Evolutionary conservation across 2,329 filamentous ascomycete genomes (phyloP).

Genomic region (Parafenestella ontariensis): DNA sequence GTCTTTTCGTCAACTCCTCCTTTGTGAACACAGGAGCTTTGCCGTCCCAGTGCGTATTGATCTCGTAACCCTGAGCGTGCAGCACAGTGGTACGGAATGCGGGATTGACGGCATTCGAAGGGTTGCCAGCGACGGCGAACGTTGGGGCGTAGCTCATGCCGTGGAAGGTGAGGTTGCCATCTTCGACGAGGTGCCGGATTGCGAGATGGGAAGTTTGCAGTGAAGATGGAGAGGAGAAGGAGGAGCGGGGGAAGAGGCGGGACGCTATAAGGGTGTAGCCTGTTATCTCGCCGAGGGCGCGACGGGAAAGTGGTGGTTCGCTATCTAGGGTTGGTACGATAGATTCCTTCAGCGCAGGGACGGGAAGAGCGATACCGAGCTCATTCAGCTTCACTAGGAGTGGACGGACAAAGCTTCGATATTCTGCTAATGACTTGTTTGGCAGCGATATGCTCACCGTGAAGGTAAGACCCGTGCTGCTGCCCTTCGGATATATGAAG

Average conservation of each 20-base stretch:
- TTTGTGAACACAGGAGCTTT: background rate
- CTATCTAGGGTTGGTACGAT: background rate
- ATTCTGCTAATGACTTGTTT: slow-evolving; percentile 14
- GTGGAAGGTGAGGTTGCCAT: slow-evolving; percentile 33
- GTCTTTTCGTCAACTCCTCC: slow-evolving; percentile 4
- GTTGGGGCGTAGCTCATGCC: slow-evolving; percentile 33
- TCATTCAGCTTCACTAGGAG: slow-evolving; percentile 25
- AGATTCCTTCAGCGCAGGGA: slow-evolving; percentile 12
- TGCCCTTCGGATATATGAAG: slow-evolving; percentile 28
- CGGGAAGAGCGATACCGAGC: slow-evolving; percentile 23
- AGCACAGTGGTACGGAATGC: slow-evolving; percentile 30
- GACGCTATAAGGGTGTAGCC: slow-evolving; percentile 34
- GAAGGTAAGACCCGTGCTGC: slow-evolving; percentile 26
- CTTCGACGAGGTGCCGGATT: slow-evolving; percentile 29
- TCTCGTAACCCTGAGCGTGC: slow-evolving; percentile 31
- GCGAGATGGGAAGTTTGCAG: slow-evolving; percentile 11
- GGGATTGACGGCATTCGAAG: slow-evolving; percentile 32
- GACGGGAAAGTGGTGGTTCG: background rate
- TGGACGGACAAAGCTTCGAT: slow-evolving; percentile 23
- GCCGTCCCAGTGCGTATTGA: slow-evolving; percentile 27
- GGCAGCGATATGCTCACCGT: slow-evolving; percentile 27
- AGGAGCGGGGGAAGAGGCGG: slow-evolving; percentile 29
- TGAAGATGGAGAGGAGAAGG: slow-evolving; percentile 12
- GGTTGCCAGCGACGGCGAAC: slow-evolving; percentile 6
- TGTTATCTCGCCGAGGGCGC: slow-evolving; percentile 25